Base-by-base conservation (phyloP, 352 stramenopile species). In the Globisporangium spiculum region DNA sequence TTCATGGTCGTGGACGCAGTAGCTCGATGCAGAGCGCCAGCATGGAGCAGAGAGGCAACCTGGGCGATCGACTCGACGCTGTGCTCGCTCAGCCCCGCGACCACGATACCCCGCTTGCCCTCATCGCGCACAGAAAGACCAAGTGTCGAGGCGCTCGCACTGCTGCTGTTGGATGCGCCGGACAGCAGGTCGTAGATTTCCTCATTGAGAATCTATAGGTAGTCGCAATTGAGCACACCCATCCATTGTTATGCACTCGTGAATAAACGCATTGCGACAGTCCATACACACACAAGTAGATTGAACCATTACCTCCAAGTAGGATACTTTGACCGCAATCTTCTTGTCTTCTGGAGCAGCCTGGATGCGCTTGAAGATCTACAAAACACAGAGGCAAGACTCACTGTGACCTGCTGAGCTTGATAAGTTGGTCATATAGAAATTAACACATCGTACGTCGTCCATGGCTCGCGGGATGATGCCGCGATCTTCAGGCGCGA, bases 151-250 rank as follows among this genome's bases (percentile, higher is more conserved):
- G 67, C 67, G 22, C 52, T 59, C 20, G 41, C 16, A 26, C 36
- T 64, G 1, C 60, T n/a, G 22, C 41, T 5, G 5, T 58, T 60
- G 36, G 63, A 22, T 9, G 68, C 34, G 16, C 18, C 27, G 10
- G 71, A 80, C 9, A 99, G 80, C 30, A 99, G 80, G 76, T 99
- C 97, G 14, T 86, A 80, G 60, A 99, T 90, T 70, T 99, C 92
- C 86, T 99, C 97, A 61, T 99, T 99, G 68, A 99, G 96, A 52
- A 99, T 97, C 90, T 98, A 80, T 26, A 44, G 30, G 7, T 14
- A 67, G 18, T 58, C 12, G 10, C 27, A 30, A 2, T 56, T 34
- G 27, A 63, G 32, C 20, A 57, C 2, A 59, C 8, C n/a, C n/a
- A 9, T 3, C n/a, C n/a, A 27, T 54, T 26, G 50, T 56, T 56